Base-by-base conservation (phyloP, 768 basidiomycete species). In the Lentinula lateritia region DNA sequence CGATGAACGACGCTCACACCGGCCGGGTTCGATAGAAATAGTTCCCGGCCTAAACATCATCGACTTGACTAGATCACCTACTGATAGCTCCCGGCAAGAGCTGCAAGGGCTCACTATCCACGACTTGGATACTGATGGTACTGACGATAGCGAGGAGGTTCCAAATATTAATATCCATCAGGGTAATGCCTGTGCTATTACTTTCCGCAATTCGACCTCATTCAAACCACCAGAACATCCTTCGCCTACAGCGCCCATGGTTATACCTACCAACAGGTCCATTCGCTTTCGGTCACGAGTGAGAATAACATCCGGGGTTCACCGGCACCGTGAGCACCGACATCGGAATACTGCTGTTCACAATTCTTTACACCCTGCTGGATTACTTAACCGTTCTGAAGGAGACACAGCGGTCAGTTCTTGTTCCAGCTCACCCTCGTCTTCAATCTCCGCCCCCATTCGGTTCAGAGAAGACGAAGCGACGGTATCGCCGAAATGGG, bases 391-490 rank as follows among this genome's bases (percentile, higher is more conserved):
- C 15, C 78, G 76, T 4, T 76, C 77, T 18, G 83, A 76, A 28
- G 41, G 39, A 18, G 42, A 28, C 16, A 56, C 55, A 16, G 28
- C 41, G 18, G 53, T 54, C 53, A 54, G 53, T 20, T 54, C 53
- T 18, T 36, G 35, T 20, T 85, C 86, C 6, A 79, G 81, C 46
- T 91, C 90, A 1, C 82, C 81, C 3, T 91, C 90, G 4, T 92
- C 91, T 2, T 92, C 90, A 43, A 88, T 93, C 64, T 93, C 91
- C 42, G 92, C 82, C 1, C 92, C 92, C 16, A 77, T 93, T 23
- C 88, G 85, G 52, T 81, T 84, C 32, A 80, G 78, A 63, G 73
- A 85, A 60, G 78, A 82, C 54, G 79, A 76, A 43, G 66, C 73
- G 13, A 71, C 73, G 42, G 64, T 61, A 46, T 78, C 75, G 62